Evolutionary conservation across 73 alveolate genomes (phyloP), one percentile per base, ranked within the genome.

Genomic region (Paramecium octaurelia): DNA sequence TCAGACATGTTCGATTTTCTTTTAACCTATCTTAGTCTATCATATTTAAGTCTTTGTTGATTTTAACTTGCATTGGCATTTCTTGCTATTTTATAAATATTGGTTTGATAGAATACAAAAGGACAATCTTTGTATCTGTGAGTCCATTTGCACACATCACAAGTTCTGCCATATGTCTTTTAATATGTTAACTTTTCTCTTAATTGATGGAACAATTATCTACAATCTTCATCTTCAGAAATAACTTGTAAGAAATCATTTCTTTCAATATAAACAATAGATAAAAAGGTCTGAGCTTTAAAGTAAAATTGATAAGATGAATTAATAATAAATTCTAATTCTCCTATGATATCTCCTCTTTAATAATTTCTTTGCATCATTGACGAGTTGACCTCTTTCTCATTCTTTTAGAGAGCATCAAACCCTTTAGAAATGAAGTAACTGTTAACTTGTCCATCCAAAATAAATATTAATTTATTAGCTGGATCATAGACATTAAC

Each of bases 111-210:
- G 23, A 80, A 80, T 42, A 80, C 91, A 80, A 80, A 80, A 24
- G 91, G 91, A 44, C 91, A 80, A 23, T 80, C 91, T 21, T 31
- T 43, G 44, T 80, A 80, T 14, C 57, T 8, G 20, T 80, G 91
- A 18, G 91, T 80, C 91, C 91, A 80, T 24, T 48, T 80, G 16
- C 91, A 80, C 12, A 80, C 75, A 42, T 80, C 91, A 80, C 91
- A 80, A 31, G 57, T 80, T 46, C 27, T 80, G 14, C 91, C 76
- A 48, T 44, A 44, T 18, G 70, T 21, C 10, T 46, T 80, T 20
- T 48, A 12, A 24, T 80, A 80, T 3, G 57, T 44, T 24, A 80
- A 46, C 18, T 46, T 80, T 10, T 80, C 91, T 9, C 14, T 80
- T 9, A 42, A 8, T 80, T 80, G 29, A 48, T 48, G 16, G 11